A percentile compares a stretch with the other conserved stretches of the same genome.
These are phyloP conservation scores for Bathelium albidoporum DNA, from an alignment of 495 filamentous ascomycete genomes.

Conservation along the genomic window DNA sequence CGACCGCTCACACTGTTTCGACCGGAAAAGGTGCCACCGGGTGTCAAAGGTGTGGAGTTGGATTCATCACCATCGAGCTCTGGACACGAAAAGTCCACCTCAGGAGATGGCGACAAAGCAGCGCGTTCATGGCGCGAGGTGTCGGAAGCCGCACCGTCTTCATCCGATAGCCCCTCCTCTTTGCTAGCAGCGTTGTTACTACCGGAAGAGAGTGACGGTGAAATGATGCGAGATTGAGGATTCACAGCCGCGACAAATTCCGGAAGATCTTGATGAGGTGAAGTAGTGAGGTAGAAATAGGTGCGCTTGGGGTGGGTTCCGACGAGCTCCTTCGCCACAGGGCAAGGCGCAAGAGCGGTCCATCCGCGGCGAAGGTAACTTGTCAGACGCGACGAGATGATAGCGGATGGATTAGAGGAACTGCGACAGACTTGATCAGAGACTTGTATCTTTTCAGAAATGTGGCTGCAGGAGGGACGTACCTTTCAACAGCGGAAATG, in stretches of 20 bases:
- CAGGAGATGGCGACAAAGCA: conserved; percentile 76
- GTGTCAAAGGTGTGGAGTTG: conserved; percentile 39
- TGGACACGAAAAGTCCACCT: conserved; percentile 80
- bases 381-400: conserved; percentile 85
- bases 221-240: conserved; percentile 46
- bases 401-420: conserved; percentile 88
- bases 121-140: conserved; percentile 49
- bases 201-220: conserved; percentile 72
- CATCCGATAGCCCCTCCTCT: conserved; percentile 24
- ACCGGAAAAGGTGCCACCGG: conserved; percentile 48
- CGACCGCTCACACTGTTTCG: conserved; percentile 31
- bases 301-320: conserved; percentile 87
- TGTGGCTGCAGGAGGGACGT: conserved; percentile 31
- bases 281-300: conserved; percentile 88
- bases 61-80: conserved; percentile 70
- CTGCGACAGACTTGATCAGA: conserved; percentile 36
- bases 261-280: conserved; percentile 71
- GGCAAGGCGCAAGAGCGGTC: conserved; percentile 72
- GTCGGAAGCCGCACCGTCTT: conserved; percentile 57
- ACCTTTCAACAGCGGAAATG: conserved; percentile 86
- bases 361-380: conserved; percentile 83
- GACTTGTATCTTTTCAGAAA: not conserved
- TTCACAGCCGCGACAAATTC: conserved; percentile 39
- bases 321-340: conserved; percentile 84
- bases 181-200: not conserved